Evolutionary conservation across 805 yeast species (phyloP).

Genomic region (Candida oleophila): DNA sequence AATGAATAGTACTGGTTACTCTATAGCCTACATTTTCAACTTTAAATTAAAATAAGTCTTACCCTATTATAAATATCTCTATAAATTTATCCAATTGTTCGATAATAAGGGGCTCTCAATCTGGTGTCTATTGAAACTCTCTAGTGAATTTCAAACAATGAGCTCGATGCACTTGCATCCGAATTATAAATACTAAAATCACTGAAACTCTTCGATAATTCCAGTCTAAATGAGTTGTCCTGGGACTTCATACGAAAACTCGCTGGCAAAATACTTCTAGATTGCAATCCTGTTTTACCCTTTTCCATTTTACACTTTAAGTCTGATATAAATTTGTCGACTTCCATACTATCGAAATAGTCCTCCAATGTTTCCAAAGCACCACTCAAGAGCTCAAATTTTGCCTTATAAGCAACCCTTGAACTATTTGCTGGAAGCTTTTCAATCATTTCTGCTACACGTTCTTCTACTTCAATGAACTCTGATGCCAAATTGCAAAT

Average conservation of each 20-base stretch:
- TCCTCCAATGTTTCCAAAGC: conserved; percentile 3
- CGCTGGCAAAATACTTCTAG: neutral
- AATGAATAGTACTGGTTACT: too few species aligned
- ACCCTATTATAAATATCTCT: neutral
- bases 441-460: neutral
- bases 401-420: neutral
- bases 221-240: neutral
- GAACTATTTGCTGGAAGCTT: neutral
- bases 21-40: too few species aligned
- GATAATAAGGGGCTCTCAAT: too few species aligned
- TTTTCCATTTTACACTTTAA: neutral
- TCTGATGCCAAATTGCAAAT: conserved; percentile 4
- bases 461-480: conserved; percentile 1
- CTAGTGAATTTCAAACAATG: conserved; percentile 2
- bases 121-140: too few species aligned
- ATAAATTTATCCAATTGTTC: neutral
- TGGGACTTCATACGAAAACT: neutral
- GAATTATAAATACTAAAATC: conserved; percentile 6
- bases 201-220: conserved; percentile 4
- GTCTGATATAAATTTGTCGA: conserved; percentile 1
- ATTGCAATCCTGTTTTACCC: neutral
- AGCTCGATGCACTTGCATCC: conserved; percentile 2
- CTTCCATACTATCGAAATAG: neutral
- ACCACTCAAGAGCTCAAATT: neutral
- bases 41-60: too few species aligned